These are phyloP conservation scores for Cladosporium oxysporum DNA, from an alignment of 2,329 filamentous ascomycete genomes.

Conservation along the genomic window DNA sequence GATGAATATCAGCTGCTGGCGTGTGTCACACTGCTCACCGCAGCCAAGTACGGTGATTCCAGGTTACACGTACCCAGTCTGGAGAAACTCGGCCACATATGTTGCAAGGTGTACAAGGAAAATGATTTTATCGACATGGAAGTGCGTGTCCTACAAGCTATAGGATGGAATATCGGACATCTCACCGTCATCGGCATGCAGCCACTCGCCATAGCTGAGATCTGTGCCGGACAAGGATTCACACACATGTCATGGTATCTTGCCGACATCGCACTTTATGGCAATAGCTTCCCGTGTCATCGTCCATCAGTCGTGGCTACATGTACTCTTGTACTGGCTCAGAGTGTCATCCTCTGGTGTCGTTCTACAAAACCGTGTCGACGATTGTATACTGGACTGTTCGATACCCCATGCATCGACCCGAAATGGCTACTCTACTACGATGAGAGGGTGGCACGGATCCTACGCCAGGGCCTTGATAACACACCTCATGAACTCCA, in stretches of 20 bases:
- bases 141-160: constrained; percentile 96
- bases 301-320: constrained; percentile 88
- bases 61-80: constrained; percentile 99
- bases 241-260: constrained; percentile 95
- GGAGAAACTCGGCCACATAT: constrained; percentile 97
- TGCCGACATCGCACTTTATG: constrained; percentile 91
- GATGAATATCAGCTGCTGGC: constrained; percentile 97
- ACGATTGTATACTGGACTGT: no score
- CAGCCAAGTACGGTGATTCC: constrained; percentile 97
- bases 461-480: no score
- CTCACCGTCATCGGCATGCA: constrained; percentile 94
- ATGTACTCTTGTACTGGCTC: constrained; percentile 78
- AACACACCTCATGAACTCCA: no score
- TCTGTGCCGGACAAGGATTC: constrained; percentile 75
- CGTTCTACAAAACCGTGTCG: no score
- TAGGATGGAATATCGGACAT: constrained; percentile 95
- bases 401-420: no score
- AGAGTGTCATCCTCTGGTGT: no score
- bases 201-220: constrained; percentile 79
- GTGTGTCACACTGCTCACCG: constrained; percentile 92
- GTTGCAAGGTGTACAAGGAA: constrained; percentile 95
- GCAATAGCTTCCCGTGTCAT: constrained; percentile 93
- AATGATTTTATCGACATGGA: constrained; percentile 99
- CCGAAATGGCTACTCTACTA: no score
- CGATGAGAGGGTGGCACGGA: no score